Evolutionary conservation across 345 rosid species (phyloP).

Genomic region (Syzygium oleosum): DNA sequence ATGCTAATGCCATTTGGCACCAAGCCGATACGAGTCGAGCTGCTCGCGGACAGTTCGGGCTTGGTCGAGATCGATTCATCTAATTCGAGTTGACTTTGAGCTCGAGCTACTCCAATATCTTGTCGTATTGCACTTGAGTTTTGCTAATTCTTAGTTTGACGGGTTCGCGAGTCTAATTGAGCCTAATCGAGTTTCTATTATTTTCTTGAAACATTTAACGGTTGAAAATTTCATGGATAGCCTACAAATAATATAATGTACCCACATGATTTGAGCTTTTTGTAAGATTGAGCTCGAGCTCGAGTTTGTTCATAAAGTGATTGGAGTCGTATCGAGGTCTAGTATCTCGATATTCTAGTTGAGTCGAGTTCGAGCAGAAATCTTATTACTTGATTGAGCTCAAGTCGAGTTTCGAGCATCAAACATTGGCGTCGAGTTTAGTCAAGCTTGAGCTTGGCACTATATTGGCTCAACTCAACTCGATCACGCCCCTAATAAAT

Average conservation of each 20-base stretch:
- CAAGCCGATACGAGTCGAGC: not conserved
- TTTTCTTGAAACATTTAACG: not conserved
- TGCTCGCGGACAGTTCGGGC: not conserved
- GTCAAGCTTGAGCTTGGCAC: no score
- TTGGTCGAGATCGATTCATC: not conserved
- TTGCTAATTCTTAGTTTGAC: not conserved
- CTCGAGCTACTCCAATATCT: not conserved
- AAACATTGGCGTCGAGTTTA: no score
- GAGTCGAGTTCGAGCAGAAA: not conserved
- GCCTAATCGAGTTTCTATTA: rapidly evolving
- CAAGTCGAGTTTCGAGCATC: not conserved
- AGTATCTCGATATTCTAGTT: not conserved
- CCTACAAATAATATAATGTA: not conserved
- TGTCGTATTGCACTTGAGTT: not conserved
- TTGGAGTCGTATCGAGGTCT: not conserved
- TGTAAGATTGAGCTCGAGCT: not conserved
- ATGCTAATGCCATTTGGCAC: not conserved
- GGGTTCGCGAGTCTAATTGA: not conserved
- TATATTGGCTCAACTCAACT: no score
- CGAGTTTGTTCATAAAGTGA: not conserved
- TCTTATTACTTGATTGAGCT: not conserved
- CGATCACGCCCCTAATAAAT: no score
- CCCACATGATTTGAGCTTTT: not conserved
- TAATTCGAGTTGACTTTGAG: not conserved
- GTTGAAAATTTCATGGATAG: not conserved